A percentile compares a stretch with the other conserved stretches of the same genome.
Conservation (phyloP, 176 grass and related monocot genomes). For the Oryza brachyantha region DNA sequence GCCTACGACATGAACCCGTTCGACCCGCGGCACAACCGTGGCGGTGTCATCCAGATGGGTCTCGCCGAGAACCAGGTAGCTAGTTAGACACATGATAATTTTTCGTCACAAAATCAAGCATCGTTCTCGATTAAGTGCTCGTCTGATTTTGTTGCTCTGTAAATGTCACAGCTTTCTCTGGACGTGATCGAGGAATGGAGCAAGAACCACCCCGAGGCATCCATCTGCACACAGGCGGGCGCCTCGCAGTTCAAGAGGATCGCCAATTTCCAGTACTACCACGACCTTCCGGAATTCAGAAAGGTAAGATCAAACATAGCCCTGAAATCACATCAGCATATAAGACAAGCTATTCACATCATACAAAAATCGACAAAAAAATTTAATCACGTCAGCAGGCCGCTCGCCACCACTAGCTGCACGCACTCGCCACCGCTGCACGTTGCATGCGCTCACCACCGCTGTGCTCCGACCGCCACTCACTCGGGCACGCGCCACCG, state of each 20-base stretch:
- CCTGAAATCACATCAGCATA: neutral
- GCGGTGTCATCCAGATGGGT: conserved; percentile 91
- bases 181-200: conserved; percentile 81
- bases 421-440: too few relatives aligned
- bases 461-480: too few relatives aligned
- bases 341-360: neutral
- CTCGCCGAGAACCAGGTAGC: conserved; percentile 88
- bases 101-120: neutral
- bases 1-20: conserved; percentile 76
- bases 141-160: neutral
- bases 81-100: neutral
- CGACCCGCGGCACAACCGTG: conserved; percentile 44
- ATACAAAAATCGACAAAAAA: neutral
- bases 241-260: conserved; percentile 52
- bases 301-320: conserved; percentile 33
- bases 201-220: conserved; percentile 71
- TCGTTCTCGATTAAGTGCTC: neutral
- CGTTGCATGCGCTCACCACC: too few relatives aligned
- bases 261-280: conserved; percentile 96
- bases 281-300: conserved; percentile 70
- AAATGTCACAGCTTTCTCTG: conserved; percentile 53
- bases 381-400: too few relatives aligned
- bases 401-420: too few relatives aligned
- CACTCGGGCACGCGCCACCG: too few relatives aligned
- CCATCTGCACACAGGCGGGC: conserved; percentile 71